Evolutionary conservation across 2,329 filamentous ascomycete species (phyloP).

Genomic region (Epichloe baconii): DNA sequence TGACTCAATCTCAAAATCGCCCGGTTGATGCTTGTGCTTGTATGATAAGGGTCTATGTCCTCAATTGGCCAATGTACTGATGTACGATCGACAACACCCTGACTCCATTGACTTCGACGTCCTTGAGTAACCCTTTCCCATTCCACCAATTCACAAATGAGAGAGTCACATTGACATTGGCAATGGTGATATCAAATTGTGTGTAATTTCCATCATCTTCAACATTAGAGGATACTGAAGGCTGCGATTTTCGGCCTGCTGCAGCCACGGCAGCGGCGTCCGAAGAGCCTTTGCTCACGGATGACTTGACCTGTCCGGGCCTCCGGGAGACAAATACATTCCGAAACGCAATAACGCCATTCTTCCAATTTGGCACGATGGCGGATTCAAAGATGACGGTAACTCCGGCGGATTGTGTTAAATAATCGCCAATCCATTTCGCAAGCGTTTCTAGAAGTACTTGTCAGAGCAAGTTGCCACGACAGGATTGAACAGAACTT

Average conservation of each 20-base stretch:
- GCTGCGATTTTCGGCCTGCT: constrained; percentile 45
- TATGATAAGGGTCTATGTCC: constrained; percentile 68
- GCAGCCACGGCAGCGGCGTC: constrained; percentile 78
- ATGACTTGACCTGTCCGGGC: constrained; percentile 67
- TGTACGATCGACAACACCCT: constrained; percentile 87
- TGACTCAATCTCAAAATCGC: constrained; percentile 92
- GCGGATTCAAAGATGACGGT: constrained; percentile 95
- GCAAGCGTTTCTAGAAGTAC: constrained; percentile 66
- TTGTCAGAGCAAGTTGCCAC: constrained; percentile 8
- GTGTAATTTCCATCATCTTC: constrained; percentile 90
- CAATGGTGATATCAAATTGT: constrained; percentile 90
- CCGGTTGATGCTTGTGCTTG: constrained; percentile 73
- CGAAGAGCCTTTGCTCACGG: constrained; percentile 87
- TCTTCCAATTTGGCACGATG: constrained; percentile 90
- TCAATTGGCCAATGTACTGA: constrained; percentile 56
- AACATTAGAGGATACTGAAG: constrained; percentile 20
- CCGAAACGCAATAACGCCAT: constrained; percentile 89
- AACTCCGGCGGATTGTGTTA: constrained; percentile 84
- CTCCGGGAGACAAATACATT: constrained; percentile 92
- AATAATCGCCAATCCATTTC: constrained; percentile 85
- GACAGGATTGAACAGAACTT: constrained; percentile 15
- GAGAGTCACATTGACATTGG: constrained; percentile 88
- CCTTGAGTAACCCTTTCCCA: constrained; percentile 77
- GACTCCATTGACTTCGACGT: constrained; percentile 90
- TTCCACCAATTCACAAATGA: constrained; percentile 99